Evolutionary conservation across 768 basidiomycete species (phyloP).

Genomic region (Cubamyces sp.): DNA sequence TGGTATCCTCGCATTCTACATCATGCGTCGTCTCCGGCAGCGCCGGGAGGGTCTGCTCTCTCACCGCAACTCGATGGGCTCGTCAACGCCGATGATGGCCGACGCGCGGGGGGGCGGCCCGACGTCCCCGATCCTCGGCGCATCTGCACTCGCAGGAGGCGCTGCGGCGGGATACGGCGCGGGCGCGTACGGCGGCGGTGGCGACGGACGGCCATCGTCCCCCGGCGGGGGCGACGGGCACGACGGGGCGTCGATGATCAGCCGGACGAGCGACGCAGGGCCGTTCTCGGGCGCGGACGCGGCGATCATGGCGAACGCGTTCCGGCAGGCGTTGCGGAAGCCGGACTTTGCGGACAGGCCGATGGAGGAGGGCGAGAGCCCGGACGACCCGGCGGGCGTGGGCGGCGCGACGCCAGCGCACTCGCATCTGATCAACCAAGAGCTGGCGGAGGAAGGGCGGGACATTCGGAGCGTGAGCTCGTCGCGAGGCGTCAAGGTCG

Average conservation of each 20-base stretch:
- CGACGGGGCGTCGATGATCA: conserved; percentile 77
- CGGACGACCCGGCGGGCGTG: conserved; percentile 46
- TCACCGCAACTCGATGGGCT: conserved; percentile 77
- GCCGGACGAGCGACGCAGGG: conserved; percentile 63
- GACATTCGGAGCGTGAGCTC: conserved; percentile 85
- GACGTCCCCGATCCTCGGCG: conserved; percentile 52
- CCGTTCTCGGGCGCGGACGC: conserved; percentile 86
- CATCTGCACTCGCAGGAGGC: conserved; percentile 35
- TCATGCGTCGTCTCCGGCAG: conserved; percentile 68
- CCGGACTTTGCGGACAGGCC: conserved; percentile 80
- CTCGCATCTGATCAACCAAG: conserved; percentile 58
- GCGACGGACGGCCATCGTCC: conserved; percentile 39
- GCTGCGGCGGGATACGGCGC: conserved; percentile 34
- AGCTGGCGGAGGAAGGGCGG: conserved; percentile 87
- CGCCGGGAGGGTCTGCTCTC: conserved; percentile 49
- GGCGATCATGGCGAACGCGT: conserved; percentile 92
- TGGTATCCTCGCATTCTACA: conserved; percentile 70
- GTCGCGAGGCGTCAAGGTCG: conserved; percentile 78
- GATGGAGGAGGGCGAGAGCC: conserved; percentile 72
- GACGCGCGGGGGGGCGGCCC: conserved; percentile 47
- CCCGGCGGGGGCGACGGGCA: conserved; percentile 38
- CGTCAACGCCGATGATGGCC: conserved; percentile 83
- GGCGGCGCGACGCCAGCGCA: conserved; percentile 33
- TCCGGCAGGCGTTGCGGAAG: conserved; percentile 84
- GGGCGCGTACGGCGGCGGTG: conserved; percentile 27